Evolutionary conservation across 331 rosid species (phyloP).

Genomic region (Saraca asoca): DNA sequence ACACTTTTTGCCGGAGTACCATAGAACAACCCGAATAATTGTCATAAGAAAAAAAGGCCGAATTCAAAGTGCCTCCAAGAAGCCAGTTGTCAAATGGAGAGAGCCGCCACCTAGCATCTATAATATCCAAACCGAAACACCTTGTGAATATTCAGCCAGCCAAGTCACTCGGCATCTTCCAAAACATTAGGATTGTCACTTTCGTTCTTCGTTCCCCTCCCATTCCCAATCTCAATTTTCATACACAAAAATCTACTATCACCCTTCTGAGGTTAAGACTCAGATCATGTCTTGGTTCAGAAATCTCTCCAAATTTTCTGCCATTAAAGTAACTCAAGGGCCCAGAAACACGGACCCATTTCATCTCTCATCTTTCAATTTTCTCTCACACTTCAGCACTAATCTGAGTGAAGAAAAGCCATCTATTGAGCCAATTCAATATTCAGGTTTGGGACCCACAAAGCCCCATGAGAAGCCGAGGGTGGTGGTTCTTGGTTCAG

Average conservation of each 20-base stretch:
- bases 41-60: no score
- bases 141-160: no score
- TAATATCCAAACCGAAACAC: no score
- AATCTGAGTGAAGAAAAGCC: constrained; percentile 32
- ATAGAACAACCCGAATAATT: no score
- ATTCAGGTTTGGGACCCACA: constrained; percentile 58
- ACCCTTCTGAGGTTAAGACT: constrained; percentile 28
- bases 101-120: no score
- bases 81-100: no score
- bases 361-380: constrained; percentile 29
- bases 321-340: constrained; percentile 31
- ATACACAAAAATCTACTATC: not conserved
- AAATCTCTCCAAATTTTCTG: constrained; percentile 50
- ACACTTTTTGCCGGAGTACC: no score
- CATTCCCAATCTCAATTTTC: no score
- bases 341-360: constrained; percentile 35
- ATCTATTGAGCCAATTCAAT: constrained; percentile 3
- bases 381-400: constrained; percentile 44
- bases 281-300: constrained; percentile 62
- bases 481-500: constrained; percentile 84
- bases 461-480: constrained; percentile 74
- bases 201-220: no score
- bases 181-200: no score
- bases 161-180: no score
- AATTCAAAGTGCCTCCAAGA: no score